Conservation (phyloP, 31 red algal species). For the Pterothamnion heteromorphum region DNA sequence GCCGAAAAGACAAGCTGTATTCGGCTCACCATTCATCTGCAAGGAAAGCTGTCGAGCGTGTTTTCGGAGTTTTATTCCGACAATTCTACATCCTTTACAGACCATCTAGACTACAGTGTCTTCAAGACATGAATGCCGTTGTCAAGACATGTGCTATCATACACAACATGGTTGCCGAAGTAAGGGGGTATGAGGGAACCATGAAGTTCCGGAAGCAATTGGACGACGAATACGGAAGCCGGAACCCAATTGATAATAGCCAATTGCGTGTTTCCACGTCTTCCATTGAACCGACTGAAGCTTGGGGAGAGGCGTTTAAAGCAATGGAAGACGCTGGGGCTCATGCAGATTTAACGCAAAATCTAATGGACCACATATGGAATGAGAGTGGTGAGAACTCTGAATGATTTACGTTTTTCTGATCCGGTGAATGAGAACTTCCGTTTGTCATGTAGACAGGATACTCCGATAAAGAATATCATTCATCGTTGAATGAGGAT, state of each 20-base stretch:
- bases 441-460: too few species aligned
- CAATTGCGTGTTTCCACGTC: background rate
- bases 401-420: too few species aligned
- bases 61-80: conserved; percentile 18
- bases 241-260: background rate
- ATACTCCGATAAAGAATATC: too few species aligned
- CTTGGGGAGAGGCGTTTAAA: background rate
- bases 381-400: background rate
- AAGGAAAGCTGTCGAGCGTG: conserved; percentile 11
- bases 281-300: background rate
- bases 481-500: too few species aligned
- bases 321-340: background rate
- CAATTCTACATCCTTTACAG: conserved; percentile 31
- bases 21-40: conserved; percentile 14
- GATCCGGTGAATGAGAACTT: too few species aligned
- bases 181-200: background rate
- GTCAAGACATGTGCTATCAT: conserved; percentile 34
- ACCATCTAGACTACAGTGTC: background rate
- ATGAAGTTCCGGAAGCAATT: background rate
- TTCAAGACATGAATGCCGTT: background rate
- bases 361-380: background rate
- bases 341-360: background rate
- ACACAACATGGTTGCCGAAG: conserved; percentile 45
- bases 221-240: background rate
- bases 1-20: background rate